phyloP scores from a whole-genome alignment of 2,329 filamentous ascomycete genomes.

The Basipetospora chlamydospora region DNA sequence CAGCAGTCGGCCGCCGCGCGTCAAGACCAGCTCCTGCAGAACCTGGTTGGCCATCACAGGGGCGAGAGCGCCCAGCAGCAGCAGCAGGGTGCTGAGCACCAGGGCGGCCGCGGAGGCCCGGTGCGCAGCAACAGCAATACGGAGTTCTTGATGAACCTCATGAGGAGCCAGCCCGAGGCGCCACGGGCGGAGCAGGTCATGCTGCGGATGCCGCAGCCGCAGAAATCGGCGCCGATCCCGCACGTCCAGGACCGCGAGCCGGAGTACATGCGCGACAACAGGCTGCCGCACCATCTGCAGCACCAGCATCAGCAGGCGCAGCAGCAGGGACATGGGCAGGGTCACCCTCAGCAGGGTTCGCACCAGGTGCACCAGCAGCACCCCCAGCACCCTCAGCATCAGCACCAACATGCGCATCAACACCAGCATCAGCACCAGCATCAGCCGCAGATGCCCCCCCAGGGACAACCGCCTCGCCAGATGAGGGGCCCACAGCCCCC shows the following conservation, averaged over 20 bases:
- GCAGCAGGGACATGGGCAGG: slow-evolving; percentile 4
- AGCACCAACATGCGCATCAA: slow-evolving; percentile 1
- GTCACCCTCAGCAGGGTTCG: slow-evolving; percentile 9
- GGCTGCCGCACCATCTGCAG: slow-evolving; percentile 12
- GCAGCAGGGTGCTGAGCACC: too few relatives aligned
- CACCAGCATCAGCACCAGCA: too few relatives aligned
- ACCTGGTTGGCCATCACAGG: slow-evolving; percentile 42
- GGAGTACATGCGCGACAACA: slow-evolving; percentile 23
- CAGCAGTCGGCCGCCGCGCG: slow-evolving; percentile 31
- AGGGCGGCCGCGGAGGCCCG: slow-evolving; percentile 33
- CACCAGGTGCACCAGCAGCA: slow-evolving; percentile 15
- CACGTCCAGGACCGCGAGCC: slow-evolving; percentile 33
- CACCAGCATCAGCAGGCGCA: slow-evolving; percentile 9
- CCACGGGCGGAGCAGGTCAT: slow-evolving; percentile 36
- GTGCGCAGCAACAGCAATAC: slow-evolving; percentile 48
- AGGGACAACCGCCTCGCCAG: slow-evolving; percentile 15
- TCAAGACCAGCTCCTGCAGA: slow-evolving; percentile 46
- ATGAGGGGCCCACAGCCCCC: slow-evolving; percentile 33
- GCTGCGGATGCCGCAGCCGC: slow-evolving; percentile 33
- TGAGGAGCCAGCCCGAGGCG: slow-evolving; percentile 41
- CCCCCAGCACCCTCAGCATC: slow-evolving; percentile 10
- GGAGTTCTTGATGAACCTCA: slow-evolving; percentile 76
- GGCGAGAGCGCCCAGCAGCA: slow-evolving; percentile 31
- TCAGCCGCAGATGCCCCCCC: not conserved
- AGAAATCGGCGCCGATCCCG: slow-evolving; percentile 30